Evolutionary conservation across 2,329 filamentous ascomycete genomes (phyloP).

Genomic region (Penicillium occitanis): DNA sequence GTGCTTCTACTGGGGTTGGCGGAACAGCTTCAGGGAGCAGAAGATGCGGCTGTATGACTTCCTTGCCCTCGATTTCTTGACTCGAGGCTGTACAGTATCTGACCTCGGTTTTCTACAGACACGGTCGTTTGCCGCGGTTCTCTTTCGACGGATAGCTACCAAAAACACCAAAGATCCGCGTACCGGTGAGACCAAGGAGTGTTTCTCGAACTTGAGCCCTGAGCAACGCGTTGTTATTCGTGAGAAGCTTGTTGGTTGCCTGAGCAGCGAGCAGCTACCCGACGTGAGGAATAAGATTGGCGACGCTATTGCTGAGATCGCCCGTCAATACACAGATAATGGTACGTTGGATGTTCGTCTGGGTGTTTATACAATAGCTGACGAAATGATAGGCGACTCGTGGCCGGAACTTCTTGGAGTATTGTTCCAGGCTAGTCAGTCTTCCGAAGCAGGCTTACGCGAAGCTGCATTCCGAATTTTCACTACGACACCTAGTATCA

Average conservation of each 20-base stretch:
- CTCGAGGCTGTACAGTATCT: background rate
- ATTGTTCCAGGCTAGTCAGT: slow-evolving; percentile 88
- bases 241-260: slow-evolving; percentile 75
- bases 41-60: slow-evolving; percentile 65
- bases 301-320: slow-evolving; percentile 94
- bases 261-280: slow-evolving; percentile 70
- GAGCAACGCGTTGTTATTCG: slow-evolving; percentile 77
- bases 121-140: slow-evolving; percentile 86
- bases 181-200: slow-evolving; percentile 70
- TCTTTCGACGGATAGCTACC: slow-evolving; percentile 90
- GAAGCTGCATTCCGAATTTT: slow-evolving; percentile 96
- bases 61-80: background rate
- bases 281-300: slow-evolving; percentile 91
- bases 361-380: background rate
- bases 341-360: slow-evolving; percentile 56
- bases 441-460: slow-evolving; percentile 75
- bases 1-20: slow-evolving; percentile 89
- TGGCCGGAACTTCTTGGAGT: slow-evolving; percentile 88
- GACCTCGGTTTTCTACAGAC: slow-evolving; percentile 54
- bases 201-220: slow-evolving; percentile 76
- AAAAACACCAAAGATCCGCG: slow-evolving; percentile 75
- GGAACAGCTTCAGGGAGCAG: slow-evolving; percentile 82
- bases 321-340: slow-evolving; percentile 89
- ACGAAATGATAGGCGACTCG: slow-evolving; percentile 62
- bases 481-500: slow-evolving; percentile 89